Evolutionary conservation across 2,329 filamentous ascomycete genomes (phyloP), one percentile per base, ranked within the genome.

Genomic region (Rhynchosporium graminicola): DNA sequence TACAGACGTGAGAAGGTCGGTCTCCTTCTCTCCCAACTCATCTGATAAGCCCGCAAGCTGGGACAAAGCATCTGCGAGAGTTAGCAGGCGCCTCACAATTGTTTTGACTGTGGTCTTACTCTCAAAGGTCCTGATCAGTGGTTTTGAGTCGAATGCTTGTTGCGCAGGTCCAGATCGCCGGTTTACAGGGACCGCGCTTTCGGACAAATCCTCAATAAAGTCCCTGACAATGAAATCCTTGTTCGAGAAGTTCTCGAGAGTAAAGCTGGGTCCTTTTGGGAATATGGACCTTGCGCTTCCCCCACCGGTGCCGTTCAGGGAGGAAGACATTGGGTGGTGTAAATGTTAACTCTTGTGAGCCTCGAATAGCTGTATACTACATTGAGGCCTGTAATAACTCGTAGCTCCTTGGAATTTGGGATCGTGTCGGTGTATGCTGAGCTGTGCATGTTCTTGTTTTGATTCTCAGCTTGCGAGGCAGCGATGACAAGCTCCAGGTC

Each of bases 151-250:
- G 78, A 99, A 99, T 4, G 82, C 78, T 65, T 83, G 82, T 73
- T 80, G 82, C 65, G 79, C 80, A 67, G 84, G 82, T 7, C 85
- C 87, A 13, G 93, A 97, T 63, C 91, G 89, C 59, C 95, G 90
- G 72, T 88, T 90, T 28, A 83, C 81, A n/a, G 91, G 88, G 42
- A 92, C 84, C 28, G 92, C 90, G 69, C 83, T 90, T 67, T 98
- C 93, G 57, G 94, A 95, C 62, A 99, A 87, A 57, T 88, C 86
- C 75, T 99, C 96, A 71, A 99, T 88, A 75, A 99, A 99, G 79
- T 99, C 95, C 73, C 96, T 92, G 68, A 98, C 94, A 67, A 98
- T 97, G 74, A 98, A 99, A 78, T 98, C 95, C 72, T 90, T 90
- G 75, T 83, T 90, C 62, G 91, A 91, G 77, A 93, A 92, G 78